Conservation (phyloP, 2,329 filamentous ascomycete species). For the Trichoderma sp. region DNA sequence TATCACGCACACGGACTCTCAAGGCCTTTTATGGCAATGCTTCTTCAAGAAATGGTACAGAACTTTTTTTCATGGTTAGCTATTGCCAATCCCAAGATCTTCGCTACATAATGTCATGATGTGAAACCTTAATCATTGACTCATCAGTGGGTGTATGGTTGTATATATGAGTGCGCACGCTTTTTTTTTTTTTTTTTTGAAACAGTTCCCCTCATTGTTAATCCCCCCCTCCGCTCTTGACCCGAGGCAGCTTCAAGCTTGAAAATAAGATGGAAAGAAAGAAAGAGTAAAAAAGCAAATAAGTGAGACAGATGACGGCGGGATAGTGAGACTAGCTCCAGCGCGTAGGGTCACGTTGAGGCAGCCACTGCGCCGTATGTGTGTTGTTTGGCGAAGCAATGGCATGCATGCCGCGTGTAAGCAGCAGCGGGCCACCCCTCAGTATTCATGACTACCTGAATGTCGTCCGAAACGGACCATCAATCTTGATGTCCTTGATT, state of each 20-base stretch:
- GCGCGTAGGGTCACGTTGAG: neutral
- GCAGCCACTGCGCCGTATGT: neutral
- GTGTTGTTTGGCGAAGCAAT: neutral
- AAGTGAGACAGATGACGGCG: neutral
- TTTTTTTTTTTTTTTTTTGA: neutral
- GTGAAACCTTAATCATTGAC: conserved; percentile 31
- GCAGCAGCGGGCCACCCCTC: neutral
- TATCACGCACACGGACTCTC: neutral
- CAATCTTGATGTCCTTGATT: conserved; percentile 57
- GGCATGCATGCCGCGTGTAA: neutral
- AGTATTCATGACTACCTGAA: conserved; percentile 28
- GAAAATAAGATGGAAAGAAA: conserved; percentile 11
- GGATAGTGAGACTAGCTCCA: neutral
- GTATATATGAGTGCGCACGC: neutral
- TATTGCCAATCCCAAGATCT: conserved; percentile 19
- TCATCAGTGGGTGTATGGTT: conserved; percentile 28
- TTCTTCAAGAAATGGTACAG: neutral
- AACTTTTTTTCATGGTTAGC: neutral
- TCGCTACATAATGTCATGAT: conserved; percentile 25
- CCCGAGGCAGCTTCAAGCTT: neutral
- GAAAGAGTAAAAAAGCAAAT: conserved; percentile 1
- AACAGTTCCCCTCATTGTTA: neutral
- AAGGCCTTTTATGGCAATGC: neutral
- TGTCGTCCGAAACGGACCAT: conserved; percentile 47
- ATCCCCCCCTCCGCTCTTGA: neutral